A percentile compares a stretch with the other conserved stretches of the same genome.
These are phyloP conservation scores for Rhododendron williamsianum DNA, from an alignment of 148 eudicot genomes.

Conservation along the genomic window DNA sequence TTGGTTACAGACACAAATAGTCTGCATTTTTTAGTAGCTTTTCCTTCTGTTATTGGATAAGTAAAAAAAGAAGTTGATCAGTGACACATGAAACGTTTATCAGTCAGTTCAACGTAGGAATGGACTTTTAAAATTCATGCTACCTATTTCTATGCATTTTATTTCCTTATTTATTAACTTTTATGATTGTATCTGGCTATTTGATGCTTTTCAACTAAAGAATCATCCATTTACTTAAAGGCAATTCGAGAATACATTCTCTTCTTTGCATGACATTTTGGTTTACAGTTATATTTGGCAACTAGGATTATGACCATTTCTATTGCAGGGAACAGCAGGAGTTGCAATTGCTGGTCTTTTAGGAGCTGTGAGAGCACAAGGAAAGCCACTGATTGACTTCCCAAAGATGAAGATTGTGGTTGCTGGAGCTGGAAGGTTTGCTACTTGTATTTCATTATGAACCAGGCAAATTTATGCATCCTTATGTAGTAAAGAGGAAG, in stretches of 20 bases:
- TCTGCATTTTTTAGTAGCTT: not conserved
- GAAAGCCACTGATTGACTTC: slow-evolving; percentile 92
- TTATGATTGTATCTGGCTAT: not conserved
- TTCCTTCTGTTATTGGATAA: not conserved
- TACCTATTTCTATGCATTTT: not conserved
- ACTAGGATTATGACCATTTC: slow-evolving; percentile 7
- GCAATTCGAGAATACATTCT: not conserved
- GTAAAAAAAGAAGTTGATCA: not conserved
- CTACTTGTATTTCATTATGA: slow-evolving; percentile 5
- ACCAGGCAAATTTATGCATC: not conserved
- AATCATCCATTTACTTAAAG: not conserved
- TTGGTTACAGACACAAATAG: not conserved
- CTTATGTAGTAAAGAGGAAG: not conserved
- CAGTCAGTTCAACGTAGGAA: not conserved
- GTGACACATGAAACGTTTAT: not conserved
- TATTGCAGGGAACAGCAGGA: slow-evolving; percentile 92
- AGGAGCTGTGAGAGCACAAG: slow-evolving; percentile 99
- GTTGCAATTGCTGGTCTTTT: slow-evolving; percentile 98
- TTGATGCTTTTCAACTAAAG: not conserved
- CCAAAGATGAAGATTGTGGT: slow-evolving; percentile 96
- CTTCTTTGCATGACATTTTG: not conserved
- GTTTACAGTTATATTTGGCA: not conserved
- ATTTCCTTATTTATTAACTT: not conserved
- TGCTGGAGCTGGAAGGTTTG: slow-evolving; percentile 99
- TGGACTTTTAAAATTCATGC: not conserved